Percentiles rank a stretch among this genome's conserved stretches.
Evolutionary conservation across 352 stramenopile genomes (phyloP).

Genomic region (Globisporangium uncinulatum): DNA sequence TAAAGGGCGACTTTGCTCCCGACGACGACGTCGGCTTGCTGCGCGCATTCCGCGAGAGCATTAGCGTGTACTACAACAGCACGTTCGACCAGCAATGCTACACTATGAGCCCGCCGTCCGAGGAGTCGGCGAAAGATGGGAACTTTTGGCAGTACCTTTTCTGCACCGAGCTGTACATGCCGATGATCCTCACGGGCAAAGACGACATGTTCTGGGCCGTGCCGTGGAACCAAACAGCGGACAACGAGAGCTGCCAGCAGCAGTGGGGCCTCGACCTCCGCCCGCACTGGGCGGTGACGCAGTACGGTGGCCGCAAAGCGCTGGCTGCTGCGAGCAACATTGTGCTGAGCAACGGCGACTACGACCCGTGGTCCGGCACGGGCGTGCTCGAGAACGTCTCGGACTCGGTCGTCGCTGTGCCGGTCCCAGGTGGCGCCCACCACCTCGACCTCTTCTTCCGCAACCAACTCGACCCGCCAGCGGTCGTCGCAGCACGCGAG

Average conservation of each 20-base stretch:
- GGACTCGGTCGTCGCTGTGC: constrained; percentile 59
- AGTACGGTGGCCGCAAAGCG: constrained; percentile 68
- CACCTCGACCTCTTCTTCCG: constrained; percentile 85
- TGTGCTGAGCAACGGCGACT: constrained; percentile 93
- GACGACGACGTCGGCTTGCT: constrained; percentile 39
- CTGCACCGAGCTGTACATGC: constrained; percentile 77
- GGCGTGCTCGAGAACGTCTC: constrained; percentile 74
- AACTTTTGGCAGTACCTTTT: constrained; percentile 81
- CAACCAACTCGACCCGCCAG: constrained; percentile 47
- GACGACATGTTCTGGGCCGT: constrained; percentile 86
- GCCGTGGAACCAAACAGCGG: constrained; percentile 54
- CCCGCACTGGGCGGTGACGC: constrained; percentile 58
- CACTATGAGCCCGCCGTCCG: constrained; percentile 32
- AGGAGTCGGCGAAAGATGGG: constrained; percentile 16
- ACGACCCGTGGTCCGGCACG: constrained; percentile 90
- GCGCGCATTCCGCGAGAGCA: constrained; percentile 37
- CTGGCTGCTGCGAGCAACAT: constrained; percentile 87
- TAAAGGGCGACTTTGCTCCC: constrained; percentile 33
- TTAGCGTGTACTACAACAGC: constrained; percentile 82
- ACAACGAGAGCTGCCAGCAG: constrained; percentile 58
- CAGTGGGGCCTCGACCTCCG: constrained; percentile 60
- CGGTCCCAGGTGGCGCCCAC: constrained; percentile 48
- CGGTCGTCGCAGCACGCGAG: constrained; percentile 27
- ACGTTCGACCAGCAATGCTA: constrained; percentile 37
- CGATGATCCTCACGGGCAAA: constrained; percentile 49